Base-by-base conservation (phyloP, 345 rosid species). In the Euclidium syriacum region DNA sequence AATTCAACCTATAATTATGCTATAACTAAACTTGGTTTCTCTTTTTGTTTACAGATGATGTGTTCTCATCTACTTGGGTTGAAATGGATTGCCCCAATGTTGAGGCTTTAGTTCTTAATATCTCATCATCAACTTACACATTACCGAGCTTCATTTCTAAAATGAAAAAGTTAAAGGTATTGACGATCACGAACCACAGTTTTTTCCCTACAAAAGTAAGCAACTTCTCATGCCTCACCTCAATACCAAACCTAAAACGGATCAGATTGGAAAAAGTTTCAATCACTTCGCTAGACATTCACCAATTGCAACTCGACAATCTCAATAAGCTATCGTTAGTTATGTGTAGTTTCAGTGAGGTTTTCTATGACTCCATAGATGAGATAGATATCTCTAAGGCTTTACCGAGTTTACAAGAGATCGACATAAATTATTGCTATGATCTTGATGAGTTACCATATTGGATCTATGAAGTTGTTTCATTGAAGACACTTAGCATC, bases 361-460 rank as follows among this genome's bases (percentile, higher is more conserved):
- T 58, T 10, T 64, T 60, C 0, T 8, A 10, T 5, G 29, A 40
- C 4, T 36, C n/a, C n/a, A n/a, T n/a, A n/a, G n/a, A n/a, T n/a
- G n/a, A n/a, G n/a, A n/a, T 36, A n/a, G 15, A 18, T 11, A 11
- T 47, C 33, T 46, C 30, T 25, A 5, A 64, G 7, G 5, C 72
- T 17, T 62, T 81, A 51, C 81, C 85, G 11, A 73, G 65, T 30
- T 68, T 82, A 9, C 33, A 26, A 48, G 85, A 78, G 70, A 62
- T 80, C 6, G 68, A 77, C 9, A 68, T 83, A 4, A 73, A 69
- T 27, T 72, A 72, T 57, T 74, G 77, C 62, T 67, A 67, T 41
- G 58, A 78, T 67, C 52, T 82, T 25, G 46, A 30, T 1, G 35
- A 52, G 29, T 50, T 82, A 18, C 80, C 82, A 0, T 52, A 17